A percentile compares a stretch with the other conserved stretches of the same genome.
Conservation (phyloP, 805 yeast genomes). For the Ogataea parapolymorpha region DNA sequence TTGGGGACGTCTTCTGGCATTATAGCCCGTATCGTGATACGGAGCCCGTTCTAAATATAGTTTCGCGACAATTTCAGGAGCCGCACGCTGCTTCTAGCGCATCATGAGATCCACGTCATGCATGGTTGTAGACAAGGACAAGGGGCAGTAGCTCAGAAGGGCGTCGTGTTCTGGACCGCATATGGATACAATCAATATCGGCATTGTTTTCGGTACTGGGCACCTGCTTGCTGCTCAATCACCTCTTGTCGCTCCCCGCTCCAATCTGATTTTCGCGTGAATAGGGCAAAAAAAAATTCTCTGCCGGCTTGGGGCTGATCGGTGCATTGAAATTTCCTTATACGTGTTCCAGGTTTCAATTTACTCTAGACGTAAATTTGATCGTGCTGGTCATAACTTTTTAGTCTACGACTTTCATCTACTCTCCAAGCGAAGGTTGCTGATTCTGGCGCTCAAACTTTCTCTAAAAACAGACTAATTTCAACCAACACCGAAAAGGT, state of each 20-base stretch:
- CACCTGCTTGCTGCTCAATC: background rate
- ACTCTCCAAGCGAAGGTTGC: background rate
- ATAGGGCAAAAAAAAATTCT: background rate
- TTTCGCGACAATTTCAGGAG: background rate
- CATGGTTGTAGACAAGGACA: too few species aligned
- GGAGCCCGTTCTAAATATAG: background rate
- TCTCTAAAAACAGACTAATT: too few species aligned
- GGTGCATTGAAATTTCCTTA: background rate
- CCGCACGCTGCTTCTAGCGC: background rate
- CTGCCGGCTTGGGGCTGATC: background rate
- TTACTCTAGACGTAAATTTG: background rate
- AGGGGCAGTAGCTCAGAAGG: too few species aligned
- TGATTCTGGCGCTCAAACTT: background rate
- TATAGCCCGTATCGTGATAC: background rate
- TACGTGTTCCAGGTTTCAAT: background rate
- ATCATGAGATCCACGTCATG: background rate
- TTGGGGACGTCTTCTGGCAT: too few species aligned
- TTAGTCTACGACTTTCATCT: background rate
- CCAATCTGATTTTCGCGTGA: background rate
- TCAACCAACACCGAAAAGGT: background rate
- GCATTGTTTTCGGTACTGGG: background rate
- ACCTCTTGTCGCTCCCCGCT: background rate
- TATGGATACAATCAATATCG: background rate
- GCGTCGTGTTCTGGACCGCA: too few species aligned
- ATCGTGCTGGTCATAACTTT: background rate